Evolutionary conservation across 148 eudicot species (phyloP).

Genomic region (Silene uniflora): DNA sequence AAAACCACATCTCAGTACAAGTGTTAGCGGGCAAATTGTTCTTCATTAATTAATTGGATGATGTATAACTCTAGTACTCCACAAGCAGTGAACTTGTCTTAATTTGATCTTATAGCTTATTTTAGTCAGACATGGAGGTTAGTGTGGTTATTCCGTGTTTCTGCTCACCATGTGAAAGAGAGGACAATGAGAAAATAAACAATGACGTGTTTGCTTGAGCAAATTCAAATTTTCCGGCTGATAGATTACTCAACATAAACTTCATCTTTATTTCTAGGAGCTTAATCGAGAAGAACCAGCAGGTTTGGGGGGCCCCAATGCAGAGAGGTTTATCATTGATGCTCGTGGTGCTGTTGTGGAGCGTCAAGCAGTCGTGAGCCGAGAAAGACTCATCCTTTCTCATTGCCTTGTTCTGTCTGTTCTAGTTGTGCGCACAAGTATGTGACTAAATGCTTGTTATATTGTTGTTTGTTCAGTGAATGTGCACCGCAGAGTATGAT

Average conservation of each 20-base stretch:
- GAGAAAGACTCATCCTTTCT: slow-evolving; percentile 88
- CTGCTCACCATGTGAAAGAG: neutral
- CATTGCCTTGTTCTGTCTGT: slow-evolving; percentile 93
- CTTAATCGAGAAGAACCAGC: slow-evolving; percentile 86
- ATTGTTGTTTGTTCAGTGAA: slow-evolving; percentile 1
- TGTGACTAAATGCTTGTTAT: slow-evolving; percentile 24
- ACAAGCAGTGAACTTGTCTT: neutral
- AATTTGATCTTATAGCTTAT: neutral
- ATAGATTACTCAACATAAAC: slow-evolving; percentile 8
- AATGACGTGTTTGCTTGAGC: neutral
- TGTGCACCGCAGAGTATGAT: neutral
- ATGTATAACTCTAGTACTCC: no score
- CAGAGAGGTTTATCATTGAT: slow-evolving; percentile 71
- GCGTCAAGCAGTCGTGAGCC: slow-evolving; percentile 78
- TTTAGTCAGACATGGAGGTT: neutral
- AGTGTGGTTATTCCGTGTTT: neutral
- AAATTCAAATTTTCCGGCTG: neutral
- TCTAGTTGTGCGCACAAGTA: slow-evolving; percentile 87
- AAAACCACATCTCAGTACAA: neutral
- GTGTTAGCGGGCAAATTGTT: neutral
- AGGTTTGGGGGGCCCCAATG: slow-evolving; percentile 83
- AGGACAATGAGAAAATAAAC: neutral
- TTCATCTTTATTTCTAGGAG: slow-evolving; percentile 48
- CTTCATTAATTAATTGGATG: neutral
- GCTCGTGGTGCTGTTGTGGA: slow-evolving; percentile 93